These are phyloP conservation scores for Taiozyma onychis DNA, from an alignment of 1,139 yeast species.

Conservation along the genomic window DNA sequence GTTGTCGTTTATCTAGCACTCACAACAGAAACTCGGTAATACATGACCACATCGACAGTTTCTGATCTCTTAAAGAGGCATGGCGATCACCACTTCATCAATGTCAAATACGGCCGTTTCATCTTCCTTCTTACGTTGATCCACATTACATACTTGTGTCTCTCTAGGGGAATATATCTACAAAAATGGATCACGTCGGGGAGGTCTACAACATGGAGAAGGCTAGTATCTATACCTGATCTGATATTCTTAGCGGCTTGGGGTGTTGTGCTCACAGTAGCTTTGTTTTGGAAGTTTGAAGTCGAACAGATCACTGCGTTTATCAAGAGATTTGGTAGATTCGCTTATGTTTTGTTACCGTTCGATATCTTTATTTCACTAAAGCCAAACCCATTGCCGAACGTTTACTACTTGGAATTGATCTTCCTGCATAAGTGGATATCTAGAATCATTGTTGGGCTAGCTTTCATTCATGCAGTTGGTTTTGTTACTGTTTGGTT, in stretches of 20 bases:
- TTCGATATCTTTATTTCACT: conserved; percentile 54
- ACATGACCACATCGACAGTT: not conserved
- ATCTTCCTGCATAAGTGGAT: conserved; percentile 75
- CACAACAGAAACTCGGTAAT: no score
- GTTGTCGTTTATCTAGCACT: no score
- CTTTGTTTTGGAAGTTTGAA: conserved; percentile 24
- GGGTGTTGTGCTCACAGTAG: conserved; percentile 27
- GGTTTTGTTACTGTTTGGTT: conserved; percentile 50
- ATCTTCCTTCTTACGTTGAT: conserved; percentile 33
- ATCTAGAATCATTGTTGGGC: conserved; percentile 53
- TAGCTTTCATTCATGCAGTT: conserved; percentile 50
- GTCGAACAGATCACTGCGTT: conserved; percentile 21
- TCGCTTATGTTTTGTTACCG: conserved; percentile 63
- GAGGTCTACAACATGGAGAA: conserved; percentile 21
- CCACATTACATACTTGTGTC: conserved; percentile 24
- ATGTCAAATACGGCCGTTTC: conserved; percentile 45
- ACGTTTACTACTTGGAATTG: conserved; percentile 50
- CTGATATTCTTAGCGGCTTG: conserved; percentile 31
- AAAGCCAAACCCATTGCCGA: conserved; percentile 54
- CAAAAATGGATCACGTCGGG: conserved; percentile 27
- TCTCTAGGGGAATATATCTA: conserved; percentile 15
- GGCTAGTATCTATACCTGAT: conserved; percentile 25
- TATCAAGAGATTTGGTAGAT: conserved; percentile 37
- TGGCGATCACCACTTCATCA: conserved; percentile 34
- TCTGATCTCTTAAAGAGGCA: conserved; percentile 17